These are phyloP conservation scores for Irpex lacteus DNA, from an alignment of 1,284 basidiomycete species.

Conservation along the genomic window DNA sequence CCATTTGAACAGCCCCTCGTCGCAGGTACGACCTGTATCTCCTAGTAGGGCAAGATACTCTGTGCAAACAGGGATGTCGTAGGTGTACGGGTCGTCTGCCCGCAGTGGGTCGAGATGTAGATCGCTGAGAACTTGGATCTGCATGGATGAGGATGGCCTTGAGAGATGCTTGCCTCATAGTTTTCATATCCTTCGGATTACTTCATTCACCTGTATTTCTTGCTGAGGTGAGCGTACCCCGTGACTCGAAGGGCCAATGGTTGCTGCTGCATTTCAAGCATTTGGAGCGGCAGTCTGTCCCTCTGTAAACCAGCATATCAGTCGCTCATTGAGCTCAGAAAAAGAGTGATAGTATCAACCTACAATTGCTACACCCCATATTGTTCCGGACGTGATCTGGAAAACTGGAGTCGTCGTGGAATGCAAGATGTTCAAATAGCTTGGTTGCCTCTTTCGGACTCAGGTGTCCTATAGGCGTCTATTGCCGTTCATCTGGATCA, in stretches of 20 bases:
- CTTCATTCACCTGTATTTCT: not conserved
- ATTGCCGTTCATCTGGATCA: no score
- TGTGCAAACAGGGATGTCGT: not conserved
- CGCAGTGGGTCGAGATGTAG: slow-evolving; percentile 29
- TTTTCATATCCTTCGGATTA: not conserved
- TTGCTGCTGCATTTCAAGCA: not conserved
- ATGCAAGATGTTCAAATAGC: no score
- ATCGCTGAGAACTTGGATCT: slow-evolving; percentile 32
- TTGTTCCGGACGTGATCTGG: no score
- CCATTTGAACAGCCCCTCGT: not conserved
- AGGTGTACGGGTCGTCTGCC: not conserved
- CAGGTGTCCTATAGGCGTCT: no score
- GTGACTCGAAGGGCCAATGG: not conserved
- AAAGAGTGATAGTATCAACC: no score
- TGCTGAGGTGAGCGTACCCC: not conserved
- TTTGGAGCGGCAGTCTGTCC: not conserved
- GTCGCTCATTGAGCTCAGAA: no score
- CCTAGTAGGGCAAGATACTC: not conserved
- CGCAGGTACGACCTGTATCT: not conserved
- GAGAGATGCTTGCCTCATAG: not conserved
- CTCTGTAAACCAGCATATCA: no score
- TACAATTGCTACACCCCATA: no score
- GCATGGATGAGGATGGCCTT: not conserved
- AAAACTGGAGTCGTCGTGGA: no score
- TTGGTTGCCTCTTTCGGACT: no score